These are phyloP conservation scores for Xerocomellus chrysenteron DNA, from an alignment of 768 basidiomycete species.

Conservation along the genomic window DNA sequence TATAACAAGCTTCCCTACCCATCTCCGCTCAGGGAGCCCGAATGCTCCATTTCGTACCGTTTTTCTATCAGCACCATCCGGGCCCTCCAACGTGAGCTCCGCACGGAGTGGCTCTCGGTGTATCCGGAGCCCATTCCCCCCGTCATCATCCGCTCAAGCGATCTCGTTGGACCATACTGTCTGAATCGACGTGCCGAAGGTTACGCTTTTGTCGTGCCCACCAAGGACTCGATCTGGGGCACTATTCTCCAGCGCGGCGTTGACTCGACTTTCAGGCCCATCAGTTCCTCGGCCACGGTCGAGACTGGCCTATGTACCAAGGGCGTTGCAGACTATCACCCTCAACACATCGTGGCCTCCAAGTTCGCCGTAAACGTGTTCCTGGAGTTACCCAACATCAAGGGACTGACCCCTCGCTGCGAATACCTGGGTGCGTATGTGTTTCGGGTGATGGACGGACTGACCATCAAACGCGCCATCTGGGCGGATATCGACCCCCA, in stretches of 20 bases:
- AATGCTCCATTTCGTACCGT: not conserved
- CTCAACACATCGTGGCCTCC: conserved; percentile 16
- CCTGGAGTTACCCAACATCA: conserved; percentile 2
- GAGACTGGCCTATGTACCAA: not conserved
- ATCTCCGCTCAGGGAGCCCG: not conserved
- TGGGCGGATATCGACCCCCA: conserved; percentile 15
- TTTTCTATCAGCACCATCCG: conserved; percentile 14
- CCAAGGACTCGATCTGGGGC: conserved; percentile 14
- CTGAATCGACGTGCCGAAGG: conserved; percentile 4
- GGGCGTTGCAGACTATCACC: conserved; percentile 11
- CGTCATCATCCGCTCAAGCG: conserved; percentile 17
- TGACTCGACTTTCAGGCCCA: conserved; percentile 4
- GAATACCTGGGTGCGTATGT: conserved; percentile 30
- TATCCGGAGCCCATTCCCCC: conserved; percentile 22
- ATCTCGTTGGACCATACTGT: conserved; percentile 8
- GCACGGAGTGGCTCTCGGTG: conserved; percentile 1
- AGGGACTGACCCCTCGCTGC: not conserved
- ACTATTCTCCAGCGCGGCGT: conserved; percentile 14
- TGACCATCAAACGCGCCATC: not conserved
- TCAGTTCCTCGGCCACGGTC: not conserved
- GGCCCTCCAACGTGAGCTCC: conserved; percentile 10
- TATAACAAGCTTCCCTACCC: not conserved
- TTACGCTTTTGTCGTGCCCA: conserved; percentile 6
- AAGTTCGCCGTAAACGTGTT: conserved; percentile 29
- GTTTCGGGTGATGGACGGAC: conserved; percentile 1